Evolutionary conservation across 2,329 filamentous ascomycete genomes (phyloP), one percentile per base, ranked within the genome.

Genomic region (Chalaropsis thielavioides): DNA sequence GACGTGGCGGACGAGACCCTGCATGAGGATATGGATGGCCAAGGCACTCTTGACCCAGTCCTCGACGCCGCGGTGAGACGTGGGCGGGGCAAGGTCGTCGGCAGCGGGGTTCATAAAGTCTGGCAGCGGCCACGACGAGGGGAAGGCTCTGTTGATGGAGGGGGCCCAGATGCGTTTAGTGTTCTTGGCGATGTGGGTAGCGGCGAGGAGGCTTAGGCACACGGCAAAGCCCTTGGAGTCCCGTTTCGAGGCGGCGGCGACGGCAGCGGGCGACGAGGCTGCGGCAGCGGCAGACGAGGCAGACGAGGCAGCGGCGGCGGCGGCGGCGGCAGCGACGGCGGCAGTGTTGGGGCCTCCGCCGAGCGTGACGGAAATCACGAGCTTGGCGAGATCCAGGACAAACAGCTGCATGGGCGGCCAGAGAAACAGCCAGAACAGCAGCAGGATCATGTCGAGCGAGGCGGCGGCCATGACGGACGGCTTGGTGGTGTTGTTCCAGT

Each of bases 281-380:
- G 59, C 60, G 35, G 63, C 40, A 17, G 64, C 27, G 22, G 61
- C 44, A 11, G 49, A 35, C 31, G 31, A 35, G 7, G n/a, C n/a
- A n/a, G n/a, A n/a, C n/a, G n/a, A 13, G 17, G 59, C 44, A 22
- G 41, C 40, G 58, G 89, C 83, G 22, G 22, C 40, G 17, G 64
- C 27, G 31, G 61, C 31, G n/a, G 49, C 15, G n/a, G 60, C 46
- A 24, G 43, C 41, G 59, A 89, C 83, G 22, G 22, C 41, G 13
- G 59, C 60, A 22, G 63, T 49, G 40, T 61, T 61, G 59, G 49
- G 61, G 27, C 68, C 68, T n/a, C 91, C 92, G 68, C 92, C 92
- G 11, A 96, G 78, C 0, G 91, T 95, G 66, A 96, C 85, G 66
- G 92, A 92, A 72, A 96, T 95, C 72, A 96, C 90, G 66, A 92